Evolutionary conservation across 2,329 filamentous ascomycete species (phyloP).

Genomic region (Rutstroemia sydowiana): DNA sequence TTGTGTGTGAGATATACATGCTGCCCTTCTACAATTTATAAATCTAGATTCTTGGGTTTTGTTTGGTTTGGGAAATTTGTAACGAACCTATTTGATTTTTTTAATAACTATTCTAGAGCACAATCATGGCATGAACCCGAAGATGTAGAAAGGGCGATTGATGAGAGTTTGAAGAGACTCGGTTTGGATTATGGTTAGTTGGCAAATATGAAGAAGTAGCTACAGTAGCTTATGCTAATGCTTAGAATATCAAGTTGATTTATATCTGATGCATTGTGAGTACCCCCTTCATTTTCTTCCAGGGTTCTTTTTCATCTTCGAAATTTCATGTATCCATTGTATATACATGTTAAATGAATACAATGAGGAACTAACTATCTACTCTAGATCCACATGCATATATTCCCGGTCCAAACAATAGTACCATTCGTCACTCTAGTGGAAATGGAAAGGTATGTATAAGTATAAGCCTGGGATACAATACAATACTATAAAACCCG

Average conservation of each 20-base stretch:
- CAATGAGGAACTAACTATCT: background rate
- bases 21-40: too few species aligned
- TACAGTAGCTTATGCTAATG: background rate
- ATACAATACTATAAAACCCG: background rate
- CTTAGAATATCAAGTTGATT: background rate
- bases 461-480: background rate
- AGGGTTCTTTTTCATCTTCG: too few species aligned
- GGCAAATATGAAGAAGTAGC: too few species aligned
- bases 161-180: background rate
- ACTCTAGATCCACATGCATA: constrained; percentile 4
- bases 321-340: too few species aligned
- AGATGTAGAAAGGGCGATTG: background rate
- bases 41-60: too few species aligned
- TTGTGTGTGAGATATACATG: too few species aligned
- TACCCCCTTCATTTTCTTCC: too few species aligned
- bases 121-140: constrained; percentile 3
- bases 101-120: background rate
- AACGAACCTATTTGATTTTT: too few species aligned
- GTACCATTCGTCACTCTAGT: background rate
- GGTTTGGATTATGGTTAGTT: background rate
- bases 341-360: background rate
- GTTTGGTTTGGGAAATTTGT: too few species aligned
- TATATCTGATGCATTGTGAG: constrained; percentile 6
- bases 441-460: constrained; percentile 1
- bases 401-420: background rate